phyloP scores from a whole-genome alignment of 2,329 filamentous ascomycete species.

The Beauveria sp. region DNA sequence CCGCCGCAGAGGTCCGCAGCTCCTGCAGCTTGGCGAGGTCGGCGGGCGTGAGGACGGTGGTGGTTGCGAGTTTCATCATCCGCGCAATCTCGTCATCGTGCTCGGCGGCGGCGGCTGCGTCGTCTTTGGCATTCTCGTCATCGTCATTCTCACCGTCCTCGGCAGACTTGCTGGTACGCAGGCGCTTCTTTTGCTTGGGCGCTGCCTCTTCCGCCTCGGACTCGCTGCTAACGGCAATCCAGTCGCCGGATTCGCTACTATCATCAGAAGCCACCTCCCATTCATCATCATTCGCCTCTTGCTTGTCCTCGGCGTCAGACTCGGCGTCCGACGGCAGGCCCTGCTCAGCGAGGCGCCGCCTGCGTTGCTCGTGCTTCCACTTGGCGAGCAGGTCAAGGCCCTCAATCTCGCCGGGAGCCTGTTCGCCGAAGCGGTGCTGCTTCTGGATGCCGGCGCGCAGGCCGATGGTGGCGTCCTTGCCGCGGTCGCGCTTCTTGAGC shows the following conservation, averaged over 20 bases:
- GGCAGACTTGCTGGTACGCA: constrained; percentile 20
- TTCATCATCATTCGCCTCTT: constrained; percentile 50
- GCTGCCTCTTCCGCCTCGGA: constrained; percentile 64
- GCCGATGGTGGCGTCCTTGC: constrained; percentile 82
- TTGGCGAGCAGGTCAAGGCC: constrained; percentile 84
- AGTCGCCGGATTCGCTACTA: constrained; percentile 70
- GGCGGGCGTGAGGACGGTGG: constrained; percentile 87
- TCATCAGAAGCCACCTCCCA: constrained; percentile 57
- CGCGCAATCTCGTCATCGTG: constrained; percentile 37
- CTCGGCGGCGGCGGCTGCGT: constrained; percentile 22
- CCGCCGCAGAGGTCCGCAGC: constrained; percentile 64
- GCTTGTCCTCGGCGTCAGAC: constrained; percentile 52
- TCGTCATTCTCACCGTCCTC: constrained; percentile 20
- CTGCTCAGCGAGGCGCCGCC: constrained; percentile 61
- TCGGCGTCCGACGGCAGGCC: constrained; percentile 57
- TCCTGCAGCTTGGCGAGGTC: constrained; percentile 93
- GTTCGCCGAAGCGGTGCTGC: constrained; percentile 75
- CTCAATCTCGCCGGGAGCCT: constrained; percentile 74
- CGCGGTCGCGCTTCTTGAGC: constrained; percentile 81
- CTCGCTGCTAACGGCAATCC: constrained; percentile 83
- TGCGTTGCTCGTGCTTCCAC: constrained; percentile 87
- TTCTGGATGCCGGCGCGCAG: constrained; percentile 68
- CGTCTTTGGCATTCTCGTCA: constrained; percentile 23
- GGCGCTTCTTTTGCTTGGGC: constrained; percentile 43
- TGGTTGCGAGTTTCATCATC: constrained; percentile 76